Evolutionary conservation across 768 basidiomycete genomes (phyloP), one percentile per base, ranked within the genome.

Genomic region (Tephrocybe rancida): DNA sequence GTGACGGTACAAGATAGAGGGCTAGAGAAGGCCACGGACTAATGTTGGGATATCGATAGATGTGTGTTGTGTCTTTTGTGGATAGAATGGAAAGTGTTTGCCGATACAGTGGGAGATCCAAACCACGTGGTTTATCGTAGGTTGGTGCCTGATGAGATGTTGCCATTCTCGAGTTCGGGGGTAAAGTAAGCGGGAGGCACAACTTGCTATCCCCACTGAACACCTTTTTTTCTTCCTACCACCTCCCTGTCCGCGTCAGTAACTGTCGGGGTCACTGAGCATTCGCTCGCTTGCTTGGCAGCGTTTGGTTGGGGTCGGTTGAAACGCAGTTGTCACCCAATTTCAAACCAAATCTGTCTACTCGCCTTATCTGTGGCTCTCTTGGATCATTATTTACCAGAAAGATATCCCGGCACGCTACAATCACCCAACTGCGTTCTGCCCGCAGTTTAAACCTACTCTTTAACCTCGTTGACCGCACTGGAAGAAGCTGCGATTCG

Each of bases 401-500:
- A 18, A n/a, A 5, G 32, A 27, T 25, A 18, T 25, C 7, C 25
- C 32, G 37, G 9, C n/a, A 7, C 11, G n/a, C 9, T 21, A 29
- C 25, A 5, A 30, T 29, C 49, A 57, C 27, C 48, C 43, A 37
- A 55, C 26, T 32, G 11, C 5, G 5, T 27, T 25, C 26, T 10
- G 21, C 32, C 25, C 18, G 22, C 29, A 38, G 14, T 24, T 30
- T 25, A 21, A 18, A 14, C 46, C n/a, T 25, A 30, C 44, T 22
- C 10, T 45, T 38, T 19, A 44, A 39, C 41, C 37, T 35, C 37
- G 29, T 34, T 24, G 44, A 35, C 26, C 50, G 62, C 67, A 50
- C 65, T 71, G 68, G 68, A 71, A 63, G 50, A 50, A 45, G 42
- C 49, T 60, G 54, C 58, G 51, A 57, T 44, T 53, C 62, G 63